Evolutionary conservation across 768 basidiomycete genomes (phyloP), one percentile per base, ranked within the genome.

Genomic region (Tylopilus sp.): DNA sequence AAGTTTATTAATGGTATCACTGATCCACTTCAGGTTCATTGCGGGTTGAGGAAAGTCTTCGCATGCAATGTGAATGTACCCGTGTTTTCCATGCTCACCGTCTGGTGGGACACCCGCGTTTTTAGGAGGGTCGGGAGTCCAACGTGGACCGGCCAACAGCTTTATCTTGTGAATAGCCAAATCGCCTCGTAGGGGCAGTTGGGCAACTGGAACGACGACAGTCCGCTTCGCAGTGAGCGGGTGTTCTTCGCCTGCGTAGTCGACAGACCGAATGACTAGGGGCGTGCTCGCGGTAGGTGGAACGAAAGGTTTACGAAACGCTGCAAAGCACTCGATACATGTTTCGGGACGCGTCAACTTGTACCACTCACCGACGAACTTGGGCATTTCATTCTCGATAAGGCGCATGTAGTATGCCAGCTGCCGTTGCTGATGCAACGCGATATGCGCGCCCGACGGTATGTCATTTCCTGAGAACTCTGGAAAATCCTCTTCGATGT

Each of bases 1-100:
- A 39, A 99, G 71, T 58, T 78, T 73, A 62, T 94, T 88, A 48
- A 99, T 69, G 15, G 82, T 78, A 64, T 98, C 95, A 57, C 87
- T 88, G 36, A 88, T 91, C 88, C 92, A 95, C 69, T 95, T 95
- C 61, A 95, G 74, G 69, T 99, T 99, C 88, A 90, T 86, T 23
- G 82, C 76, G 2, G 85, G 80, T 57, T 81, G 76, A 7, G 85
- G 83, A 69, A 92, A 95, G 68, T 88, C 82, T 61, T 98, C 95
- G 64, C 90, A 93, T 1, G 88, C 79, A 54, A 98, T 88, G 73
- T 94, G 94, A 69, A 99, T 75, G 71, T 81, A 95, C 4, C 95
- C 95, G 50, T 91, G 79, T 66, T 76, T 80, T 10, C 65, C 69
- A 41, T 74, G 74, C 39, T 78, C 67, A 10, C 67, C 67, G 42